These are phyloP conservation scores for Irpex sp. DNA, from an alignment of 1,284 basidiomycete species.

Conservation along the genomic window DNA sequence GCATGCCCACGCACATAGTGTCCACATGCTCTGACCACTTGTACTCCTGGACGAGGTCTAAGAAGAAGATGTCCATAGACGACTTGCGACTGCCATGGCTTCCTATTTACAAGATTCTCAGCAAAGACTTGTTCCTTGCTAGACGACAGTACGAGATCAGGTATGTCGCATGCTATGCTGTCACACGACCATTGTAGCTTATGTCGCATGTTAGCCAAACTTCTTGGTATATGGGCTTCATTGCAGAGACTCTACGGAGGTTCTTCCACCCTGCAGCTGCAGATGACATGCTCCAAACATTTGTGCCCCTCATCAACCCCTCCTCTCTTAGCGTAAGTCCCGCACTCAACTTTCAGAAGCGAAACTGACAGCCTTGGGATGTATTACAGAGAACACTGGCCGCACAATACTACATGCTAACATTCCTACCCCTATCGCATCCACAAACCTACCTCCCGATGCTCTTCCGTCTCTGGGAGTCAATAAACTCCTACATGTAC, in stretches of 20 bases:
- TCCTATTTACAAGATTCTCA: slow-evolving; percentile 77
- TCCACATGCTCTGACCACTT: slow-evolving; percentile 56
- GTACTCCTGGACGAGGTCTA: slow-evolving; percentile 54
- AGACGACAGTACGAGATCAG: slow-evolving; percentile 79
- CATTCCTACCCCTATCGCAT: slow-evolving; percentile 74
- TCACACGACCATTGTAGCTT: not conserved
- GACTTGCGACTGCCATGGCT: slow-evolving; percentile 89
- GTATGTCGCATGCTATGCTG: slow-evolving; percentile 33
- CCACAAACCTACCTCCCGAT: slow-evolving; percentile 78
- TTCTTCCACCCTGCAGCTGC: slow-evolving; percentile 91
- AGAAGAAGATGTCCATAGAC: slow-evolving; percentile 70
- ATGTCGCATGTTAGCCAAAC: slow-evolving; percentile 47
- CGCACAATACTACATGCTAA: slow-evolving; percentile 76
- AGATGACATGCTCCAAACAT: slow-evolving; percentile 84
- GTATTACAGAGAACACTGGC: slow-evolving; percentile 59
- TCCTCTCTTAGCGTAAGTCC: slow-evolving; percentile 63
- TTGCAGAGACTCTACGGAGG: slow-evolving; percentile 76
- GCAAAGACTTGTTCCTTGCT: slow-evolving; percentile 79
- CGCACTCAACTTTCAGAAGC: too few species aligned
- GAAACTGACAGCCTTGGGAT: slow-evolving; percentile 7
- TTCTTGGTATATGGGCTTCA: slow-evolving; percentile 79
- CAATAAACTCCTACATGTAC: slow-evolving; percentile 78
- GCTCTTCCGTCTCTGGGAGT: slow-evolving; percentile 79
- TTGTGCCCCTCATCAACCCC: slow-evolving; percentile 74
- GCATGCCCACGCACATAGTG: slow-evolving; percentile 55